Conservation (phyloP, 371 early-diverging fungal species). For the Mortierella sp. region DNA sequence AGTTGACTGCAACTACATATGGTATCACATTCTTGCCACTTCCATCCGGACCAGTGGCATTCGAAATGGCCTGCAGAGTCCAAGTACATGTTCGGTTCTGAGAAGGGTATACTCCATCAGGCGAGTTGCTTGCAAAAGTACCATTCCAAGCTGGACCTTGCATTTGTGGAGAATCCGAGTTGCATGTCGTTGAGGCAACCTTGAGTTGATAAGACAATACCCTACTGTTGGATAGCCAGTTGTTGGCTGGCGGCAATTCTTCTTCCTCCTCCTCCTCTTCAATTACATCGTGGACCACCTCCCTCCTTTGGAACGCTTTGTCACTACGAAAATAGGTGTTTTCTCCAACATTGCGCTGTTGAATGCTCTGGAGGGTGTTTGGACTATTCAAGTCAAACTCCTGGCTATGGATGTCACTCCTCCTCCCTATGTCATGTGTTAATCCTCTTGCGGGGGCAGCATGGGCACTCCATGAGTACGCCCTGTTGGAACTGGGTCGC, state of each 20-base stretch:
- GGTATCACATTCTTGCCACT: constrained; percentile 2
- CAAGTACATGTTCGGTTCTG: constrained; percentile 30
- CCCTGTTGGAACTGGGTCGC: neutral
- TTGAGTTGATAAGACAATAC: neutral
- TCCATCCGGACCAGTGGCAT: neutral
- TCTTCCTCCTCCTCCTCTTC: constrained; percentile 8
- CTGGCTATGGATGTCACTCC: neutral
- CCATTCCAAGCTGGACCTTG: constrained; percentile 47
- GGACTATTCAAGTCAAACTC: too few species aligned
- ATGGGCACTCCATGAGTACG: neutral
- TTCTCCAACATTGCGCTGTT: neutral
- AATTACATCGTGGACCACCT: constrained; percentile 16
- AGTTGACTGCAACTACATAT: constrained; percentile 43
- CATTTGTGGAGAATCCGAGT: constrained; percentile 15
- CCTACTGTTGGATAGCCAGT: constrained; percentile 12
- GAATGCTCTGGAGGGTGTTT: neutral
- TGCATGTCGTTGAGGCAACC: constrained; percentile 28
- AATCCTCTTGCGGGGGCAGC: neutral
- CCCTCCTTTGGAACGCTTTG: constrained; percentile 4
- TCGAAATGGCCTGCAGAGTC: constrained; percentile 28
- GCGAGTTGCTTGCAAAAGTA: constrained; percentile 44
- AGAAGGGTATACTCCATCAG: constrained; percentile 37
- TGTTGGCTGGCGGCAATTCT: neutral
- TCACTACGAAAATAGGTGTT: neutral
- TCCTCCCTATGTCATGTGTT: neutral